A percentile compares a stretch with the other conserved stretches of the same genome.
Conservation (phyloP, 257 asterid species). For the Agastache rugosa region DNA sequence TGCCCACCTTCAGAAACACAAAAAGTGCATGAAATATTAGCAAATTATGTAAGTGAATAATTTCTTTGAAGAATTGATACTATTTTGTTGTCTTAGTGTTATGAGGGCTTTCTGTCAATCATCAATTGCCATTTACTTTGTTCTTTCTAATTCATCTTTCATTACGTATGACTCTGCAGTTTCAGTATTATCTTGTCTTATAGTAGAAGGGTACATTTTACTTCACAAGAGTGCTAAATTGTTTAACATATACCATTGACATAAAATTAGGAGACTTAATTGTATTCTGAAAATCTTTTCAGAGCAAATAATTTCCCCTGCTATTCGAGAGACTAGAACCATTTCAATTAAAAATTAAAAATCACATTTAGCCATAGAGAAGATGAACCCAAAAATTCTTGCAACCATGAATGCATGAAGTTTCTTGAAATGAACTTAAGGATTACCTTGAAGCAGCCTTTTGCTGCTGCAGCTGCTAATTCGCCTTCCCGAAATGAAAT, state of each 20-base stretch:
- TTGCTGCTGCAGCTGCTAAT: slow-evolving; percentile 55
- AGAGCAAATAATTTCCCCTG: background rate
- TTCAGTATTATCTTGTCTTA: background rate
- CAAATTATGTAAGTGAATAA: slow-evolving; percentile 6
- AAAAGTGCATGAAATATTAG: slow-evolving; percentile 38
- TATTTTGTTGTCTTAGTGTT: background rate
- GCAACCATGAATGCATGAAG: slow-evolving; percentile 15
- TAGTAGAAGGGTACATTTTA: background rate
- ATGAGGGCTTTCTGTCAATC: background rate
- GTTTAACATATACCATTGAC: background rate
- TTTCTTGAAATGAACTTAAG: slow-evolving; percentile 1
- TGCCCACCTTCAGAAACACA: slow-evolving; percentile 55
- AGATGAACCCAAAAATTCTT: slow-evolving; percentile 11
- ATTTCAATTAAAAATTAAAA: background rate
- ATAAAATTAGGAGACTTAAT: background rate
- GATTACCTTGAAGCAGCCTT: slow-evolving; percentile 72
- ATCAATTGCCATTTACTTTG: background rate
- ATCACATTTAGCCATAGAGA: slow-evolving; percentile 9
- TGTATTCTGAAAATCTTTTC: background rate
- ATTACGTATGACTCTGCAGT: background rate
- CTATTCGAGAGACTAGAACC: background rate
- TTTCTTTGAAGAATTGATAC: background rate
- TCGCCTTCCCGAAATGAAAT: slow-evolving; percentile 66
- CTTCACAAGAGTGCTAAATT: background rate
- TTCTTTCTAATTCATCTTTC: background rate